A percentile compares a stretch with the other conserved stretches of the same genome.
Conservation (phyloP, 2,329 filamentous ascomycete genomes). For the Elsinoe perseae region DNA sequence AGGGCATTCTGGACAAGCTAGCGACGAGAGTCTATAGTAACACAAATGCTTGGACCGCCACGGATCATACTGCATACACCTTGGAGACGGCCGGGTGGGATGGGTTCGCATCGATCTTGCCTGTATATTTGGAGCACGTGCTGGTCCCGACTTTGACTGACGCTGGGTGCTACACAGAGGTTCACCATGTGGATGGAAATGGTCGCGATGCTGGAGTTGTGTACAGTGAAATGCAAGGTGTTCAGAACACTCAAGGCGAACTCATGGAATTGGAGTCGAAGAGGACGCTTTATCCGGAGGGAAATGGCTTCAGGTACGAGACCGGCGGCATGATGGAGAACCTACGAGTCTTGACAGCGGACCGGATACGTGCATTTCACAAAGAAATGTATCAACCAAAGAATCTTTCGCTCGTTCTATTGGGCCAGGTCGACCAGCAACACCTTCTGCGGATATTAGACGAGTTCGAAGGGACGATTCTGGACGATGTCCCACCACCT, state of each 20-base stretch:
- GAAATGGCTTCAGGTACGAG: conserved; percentile 89
- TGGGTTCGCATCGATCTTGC: conserved; percentile 87
- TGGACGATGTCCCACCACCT: conserved; percentile 69
- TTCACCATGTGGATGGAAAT: conserved; percentile 87
- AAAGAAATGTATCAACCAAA: conserved; percentile 96
- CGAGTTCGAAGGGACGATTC: conserved; percentile 78
- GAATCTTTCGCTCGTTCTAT: conserved; percentile 82
- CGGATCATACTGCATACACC: conserved; percentile 93
- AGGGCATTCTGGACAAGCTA: conserved; percentile 88
- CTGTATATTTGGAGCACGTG: conserved; percentile 91
- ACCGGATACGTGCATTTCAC: conserved; percentile 91
- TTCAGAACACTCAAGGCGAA: conserved; percentile 75
- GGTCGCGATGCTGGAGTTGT: conserved; percentile 84
- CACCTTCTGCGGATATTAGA: conserved; percentile 76
- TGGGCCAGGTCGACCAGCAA: conserved; percentile 82
- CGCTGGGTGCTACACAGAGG: conserved; percentile 87
- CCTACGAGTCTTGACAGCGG: conserved; percentile 73
- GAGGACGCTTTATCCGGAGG: conserved; percentile 75
- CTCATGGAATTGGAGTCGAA: conserved; percentile 81
- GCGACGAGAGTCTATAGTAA: conserved; percentile 86
- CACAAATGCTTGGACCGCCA: conserved; percentile 96
- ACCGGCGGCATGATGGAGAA: conserved; percentile 97
- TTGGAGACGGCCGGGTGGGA: conserved; percentile 95
- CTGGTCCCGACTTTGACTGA: conserved; percentile 88
- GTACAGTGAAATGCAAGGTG: conserved; percentile 97